phyloP scores from a whole-genome alignment of 208 protist species.

The Wallacemonas collosoma region DNA sequence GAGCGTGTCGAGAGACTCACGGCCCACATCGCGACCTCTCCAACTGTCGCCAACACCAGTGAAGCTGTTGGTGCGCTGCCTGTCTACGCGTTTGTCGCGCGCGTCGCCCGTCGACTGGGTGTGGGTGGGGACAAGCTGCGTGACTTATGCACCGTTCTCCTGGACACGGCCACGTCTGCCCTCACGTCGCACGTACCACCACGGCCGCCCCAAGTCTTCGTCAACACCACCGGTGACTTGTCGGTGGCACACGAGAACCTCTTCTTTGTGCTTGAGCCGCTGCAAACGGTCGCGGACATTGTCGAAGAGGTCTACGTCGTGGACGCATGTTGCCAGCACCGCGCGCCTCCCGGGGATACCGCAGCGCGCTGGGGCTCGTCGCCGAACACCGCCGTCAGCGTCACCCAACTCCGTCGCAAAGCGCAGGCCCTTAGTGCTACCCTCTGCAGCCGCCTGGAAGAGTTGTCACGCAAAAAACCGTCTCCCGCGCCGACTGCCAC shows the following conservation, averaged over 20 bases:
- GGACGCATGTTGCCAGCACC: neutral
- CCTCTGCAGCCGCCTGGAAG: too few species aligned
- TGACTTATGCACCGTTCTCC: neutral
- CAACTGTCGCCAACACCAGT: neutral
- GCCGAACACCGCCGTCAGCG: too few species aligned
- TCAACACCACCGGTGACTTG: neutral
- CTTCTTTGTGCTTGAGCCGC: neutral
- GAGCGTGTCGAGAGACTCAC: conserved; percentile 13
- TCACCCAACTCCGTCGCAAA: too few species aligned
- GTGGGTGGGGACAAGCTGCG: neutral
- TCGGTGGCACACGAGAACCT: neutral
- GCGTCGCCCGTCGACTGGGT: neutral
- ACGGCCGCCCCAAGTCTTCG: neutral
- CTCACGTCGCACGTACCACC: neutral
- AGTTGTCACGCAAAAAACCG: too few species aligned
- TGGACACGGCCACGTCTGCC: neutral
- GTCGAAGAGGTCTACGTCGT: neutral
- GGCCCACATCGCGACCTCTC: neutral
- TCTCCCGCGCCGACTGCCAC: too few species aligned
- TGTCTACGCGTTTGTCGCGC: conserved; percentile 29
- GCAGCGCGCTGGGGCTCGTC: too few species aligned
- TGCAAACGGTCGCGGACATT: neutral
- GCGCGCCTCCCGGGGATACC: too few species aligned
- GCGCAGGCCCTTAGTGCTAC: too few species aligned
- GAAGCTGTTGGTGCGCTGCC: conserved; percentile 36